Percentiles rank a stretch among this genome's conserved stretches.
Evolutionary conservation across 805 yeast genomes (phyloP).

Genomic region (Nakazawaea siamensis): DNA sequence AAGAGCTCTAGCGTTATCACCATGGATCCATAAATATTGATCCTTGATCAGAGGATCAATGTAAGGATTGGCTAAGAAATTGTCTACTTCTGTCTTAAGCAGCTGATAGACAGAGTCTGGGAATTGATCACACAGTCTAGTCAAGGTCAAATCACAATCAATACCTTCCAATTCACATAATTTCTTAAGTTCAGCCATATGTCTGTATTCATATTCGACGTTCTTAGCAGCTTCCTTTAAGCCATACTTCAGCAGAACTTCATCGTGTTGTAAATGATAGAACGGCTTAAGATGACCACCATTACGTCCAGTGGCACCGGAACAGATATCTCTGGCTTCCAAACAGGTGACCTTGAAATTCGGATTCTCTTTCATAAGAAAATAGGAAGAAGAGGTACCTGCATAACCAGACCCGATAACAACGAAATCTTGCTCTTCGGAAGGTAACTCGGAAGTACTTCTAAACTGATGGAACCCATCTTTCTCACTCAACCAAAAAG

Average conservation of each 20-base stretch:
- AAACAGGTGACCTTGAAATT: conserved; percentile 17
- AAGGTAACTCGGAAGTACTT: conserved; percentile 24
- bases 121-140: conserved; percentile 20
- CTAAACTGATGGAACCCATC: conserved; percentile 15
- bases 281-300: conserved; percentile 38
- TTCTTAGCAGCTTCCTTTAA: conserved; percentile 21
- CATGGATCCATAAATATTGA: conserved; percentile 22
- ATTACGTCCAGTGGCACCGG: conserved; percentile 36
- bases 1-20: conserved; percentile 22
- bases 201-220: conserved; percentile 26
- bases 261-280: conserved; percentile 11
- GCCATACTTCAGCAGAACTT: conserved; percentile 12
- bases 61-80: conserved; percentile 20
- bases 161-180: conserved; percentile 19
- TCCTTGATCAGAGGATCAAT: conserved; percentile 20
- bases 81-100: conserved; percentile 11
- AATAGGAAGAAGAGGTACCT: conserved; percentile 33
- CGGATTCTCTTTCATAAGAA: conserved; percentile 20
- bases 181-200: conserved; percentile 21
- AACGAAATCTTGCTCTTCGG: conserved; percentile 26
- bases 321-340: conserved; percentile 32
- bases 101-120: conserved; percentile 1
- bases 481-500: conserved; percentile 18
- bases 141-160: conserved; percentile 23
- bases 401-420: conserved; percentile 39